A percentile compares a stretch with the other conserved stretches of the same genome.
Evolutionary conservation across 2,329 filamentous ascomycete species (phyloP).

Genomic region (Achaetomium macrosporum): DNA sequence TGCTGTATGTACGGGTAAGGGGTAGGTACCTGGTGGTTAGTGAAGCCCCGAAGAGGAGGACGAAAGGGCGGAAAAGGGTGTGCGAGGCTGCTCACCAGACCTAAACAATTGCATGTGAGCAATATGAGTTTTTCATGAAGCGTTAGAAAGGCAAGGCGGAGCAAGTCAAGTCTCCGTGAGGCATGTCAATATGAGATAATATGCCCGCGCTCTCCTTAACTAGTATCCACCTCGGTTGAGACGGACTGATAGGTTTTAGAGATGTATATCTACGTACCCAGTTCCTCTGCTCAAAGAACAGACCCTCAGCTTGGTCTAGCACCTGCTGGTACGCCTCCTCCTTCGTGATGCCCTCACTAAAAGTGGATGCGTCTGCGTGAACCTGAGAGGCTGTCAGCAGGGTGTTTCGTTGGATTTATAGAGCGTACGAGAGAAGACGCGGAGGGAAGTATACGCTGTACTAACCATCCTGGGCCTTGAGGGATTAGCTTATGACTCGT

Average conservation of each 20-base stretch:
- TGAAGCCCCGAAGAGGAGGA: background rate
- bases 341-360: slow-evolving; percentile 61
- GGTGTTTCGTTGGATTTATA: too few relatives aligned
- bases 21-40: background rate
- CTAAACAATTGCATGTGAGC: background rate
- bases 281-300: slow-evolving; percentile 69
- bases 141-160: background rate
- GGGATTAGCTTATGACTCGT: too few relatives aligned
- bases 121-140: background rate
- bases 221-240: background rate
- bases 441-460: too few relatives aligned
- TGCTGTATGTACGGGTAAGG: slow-evolving; percentile 44
- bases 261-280: slow-evolving; percentile 56
- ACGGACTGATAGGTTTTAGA: too few relatives aligned
- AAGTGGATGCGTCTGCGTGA: slow-evolving; percentile 74
- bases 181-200: background rate
- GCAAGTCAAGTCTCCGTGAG: background rate
- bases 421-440: too few relatives aligned
- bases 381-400: slow-evolving; percentile 42
- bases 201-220: background rate
- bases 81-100: background rate
- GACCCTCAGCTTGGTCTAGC: slow-evolving; percentile 60
- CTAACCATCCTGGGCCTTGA: too few relatives aligned
- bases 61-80: background rate
- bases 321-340: slow-evolving; percentile 69